Percentiles rank a stretch among this genome's conserved stretches.
These are phyloP conservation scores for Microthlaspi erraticum DNA, from an alignment of 345 rosid genomes.

Conservation along the genomic window DNA sequence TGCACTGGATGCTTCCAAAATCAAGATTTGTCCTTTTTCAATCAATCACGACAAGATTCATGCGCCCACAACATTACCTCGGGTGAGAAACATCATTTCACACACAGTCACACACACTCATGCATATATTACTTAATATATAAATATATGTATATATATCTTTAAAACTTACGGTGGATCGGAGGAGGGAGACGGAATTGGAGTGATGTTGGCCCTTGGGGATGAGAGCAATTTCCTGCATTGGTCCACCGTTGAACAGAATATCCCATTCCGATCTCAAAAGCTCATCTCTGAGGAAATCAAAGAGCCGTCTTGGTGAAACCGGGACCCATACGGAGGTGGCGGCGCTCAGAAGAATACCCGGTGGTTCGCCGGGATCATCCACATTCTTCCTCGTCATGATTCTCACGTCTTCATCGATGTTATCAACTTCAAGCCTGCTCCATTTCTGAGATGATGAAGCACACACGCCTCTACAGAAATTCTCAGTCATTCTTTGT, in stretches of 20 bases:
- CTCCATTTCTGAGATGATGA: conserved; percentile 86
- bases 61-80: conserved; percentile 14
- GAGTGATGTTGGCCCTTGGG: conserved; percentile 93
- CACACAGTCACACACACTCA: conserved; percentile 26
- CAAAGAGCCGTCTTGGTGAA: conserved; percentile 74
- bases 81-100: conserved; percentile 22
- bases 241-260: conserved; percentile 90
- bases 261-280: conserved; percentile 95
- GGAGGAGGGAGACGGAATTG: conserved; percentile 93
- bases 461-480: conserved; percentile 90
- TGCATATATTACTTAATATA: too few relatives aligned
- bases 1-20: conserved; percentile 44
- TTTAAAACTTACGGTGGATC: conserved; percentile 59
- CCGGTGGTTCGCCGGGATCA: conserved; percentile 97
- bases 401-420: conserved; percentile 82
- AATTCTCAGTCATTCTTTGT: conserved; percentile 87
- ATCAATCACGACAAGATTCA: conserved; percentile 41
- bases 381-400: conserved; percentile 89
- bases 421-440: conserved; percentile 68
- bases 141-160: too few relatives aligned
- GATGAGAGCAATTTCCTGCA: conserved; percentile 94
- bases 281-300: conserved; percentile 84
- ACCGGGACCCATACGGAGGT: conserved; percentile 89
- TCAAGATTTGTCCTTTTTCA: conserved; percentile 46
- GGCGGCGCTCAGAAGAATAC: conserved; percentile 87